A percentile compares a stretch with the other conserved stretches of the same genome.
Conservation (phyloP, 2,329 filamentous ascomycete genomes). For the Claviceps sp. region DNA sequence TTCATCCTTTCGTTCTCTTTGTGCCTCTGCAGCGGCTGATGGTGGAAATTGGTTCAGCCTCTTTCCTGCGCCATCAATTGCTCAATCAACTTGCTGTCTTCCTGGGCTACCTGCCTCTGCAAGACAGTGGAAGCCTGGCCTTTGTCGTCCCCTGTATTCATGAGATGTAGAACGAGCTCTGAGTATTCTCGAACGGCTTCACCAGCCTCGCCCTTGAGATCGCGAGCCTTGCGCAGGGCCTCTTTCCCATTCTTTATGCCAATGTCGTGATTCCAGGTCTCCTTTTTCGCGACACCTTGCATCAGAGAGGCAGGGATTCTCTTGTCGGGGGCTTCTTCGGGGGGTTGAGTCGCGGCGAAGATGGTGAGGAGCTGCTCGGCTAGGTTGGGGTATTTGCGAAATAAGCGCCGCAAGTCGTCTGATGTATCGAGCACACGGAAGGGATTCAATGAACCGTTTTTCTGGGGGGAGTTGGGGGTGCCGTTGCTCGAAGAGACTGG, state of each 20-base stretch:
- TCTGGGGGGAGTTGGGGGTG: background rate
- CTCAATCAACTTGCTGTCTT: conserved; percentile 36
- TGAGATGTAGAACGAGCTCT: conserved; percentile 38
- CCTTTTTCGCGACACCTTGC: conserved; percentile 21
- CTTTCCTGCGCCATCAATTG: conserved; percentile 33
- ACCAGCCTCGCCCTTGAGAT: conserved; percentile 37
- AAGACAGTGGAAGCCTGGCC: conserved; percentile 24
- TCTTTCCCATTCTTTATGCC: conserved; percentile 43
- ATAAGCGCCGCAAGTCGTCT: conserved; percentile 35
- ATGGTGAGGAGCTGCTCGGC: conserved; percentile 33
- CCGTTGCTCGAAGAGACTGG: background rate
- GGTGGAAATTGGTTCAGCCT: conserved; percentile 11
- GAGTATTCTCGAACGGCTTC: conserved; percentile 49
- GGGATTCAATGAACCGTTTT: conserved; percentile 23
- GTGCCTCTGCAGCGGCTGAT: background rate
- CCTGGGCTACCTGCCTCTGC: conserved; percentile 30
- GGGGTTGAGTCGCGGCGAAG: conserved; percentile 35
- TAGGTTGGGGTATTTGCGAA: conserved; percentile 38
- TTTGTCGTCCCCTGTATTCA: conserved; percentile 20
- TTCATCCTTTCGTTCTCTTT: background rate
- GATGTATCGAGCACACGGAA: conserved; percentile 39
- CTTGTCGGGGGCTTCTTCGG: conserved; percentile 16
- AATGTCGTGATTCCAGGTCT: conserved; percentile 43
- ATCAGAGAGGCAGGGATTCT: conserved; percentile 20
- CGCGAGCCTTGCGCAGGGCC: conserved; percentile 36